These are phyloP conservation scores for Wickerhamiella parazyma DNA, from an alignment of 805 yeast genomes.

Conservation along the genomic window DNA sequence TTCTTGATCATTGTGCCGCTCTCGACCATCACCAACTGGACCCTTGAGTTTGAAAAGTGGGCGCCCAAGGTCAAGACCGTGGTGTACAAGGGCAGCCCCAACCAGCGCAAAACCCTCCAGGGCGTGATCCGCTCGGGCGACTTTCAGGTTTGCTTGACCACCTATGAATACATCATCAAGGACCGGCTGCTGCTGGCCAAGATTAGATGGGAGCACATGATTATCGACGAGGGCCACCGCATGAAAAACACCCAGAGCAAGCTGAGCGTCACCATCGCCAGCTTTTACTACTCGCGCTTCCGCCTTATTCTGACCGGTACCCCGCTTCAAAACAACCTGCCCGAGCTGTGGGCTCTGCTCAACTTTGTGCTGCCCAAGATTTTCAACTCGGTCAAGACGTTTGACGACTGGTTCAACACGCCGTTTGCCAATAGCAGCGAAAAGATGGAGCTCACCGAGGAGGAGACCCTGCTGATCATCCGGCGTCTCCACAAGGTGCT, in stretches of 20 bases:
- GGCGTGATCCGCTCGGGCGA: constrained; percentile 58
- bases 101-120: constrained; percentile 66
- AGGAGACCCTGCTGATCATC: constrained; percentile 84
- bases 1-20: constrained; percentile 88
- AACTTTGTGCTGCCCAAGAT: constrained; percentile 92
- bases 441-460: constrained; percentile 85
- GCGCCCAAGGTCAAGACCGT: constrained; percentile 76
- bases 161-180: constrained; percentile 87
- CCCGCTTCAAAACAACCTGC: constrained; percentile 86
- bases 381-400: constrained; percentile 90
- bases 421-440: constrained; percentile 94
- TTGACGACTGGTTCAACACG: constrained; percentile 97
- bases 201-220: constrained; percentile 91
- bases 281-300: constrained; percentile 70
- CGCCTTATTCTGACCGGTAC: constrained; percentile 93
- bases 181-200: constrained; percentile 71
- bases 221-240: constrained; percentile 96
- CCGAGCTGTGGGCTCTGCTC: constrained; percentile 92
- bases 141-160: constrained; percentile 81
- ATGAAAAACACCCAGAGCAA: constrained; percentile 91
- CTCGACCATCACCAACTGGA: constrained; percentile 92
- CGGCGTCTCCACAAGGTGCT: constrained; percentile 92
- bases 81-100: constrained; percentile 87
- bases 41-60: constrained; percentile 92
- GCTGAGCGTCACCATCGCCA: constrained; percentile 68